Conservation (phyloP, 169 alveolate species). For the Plasmodium gaboni region DNA sequence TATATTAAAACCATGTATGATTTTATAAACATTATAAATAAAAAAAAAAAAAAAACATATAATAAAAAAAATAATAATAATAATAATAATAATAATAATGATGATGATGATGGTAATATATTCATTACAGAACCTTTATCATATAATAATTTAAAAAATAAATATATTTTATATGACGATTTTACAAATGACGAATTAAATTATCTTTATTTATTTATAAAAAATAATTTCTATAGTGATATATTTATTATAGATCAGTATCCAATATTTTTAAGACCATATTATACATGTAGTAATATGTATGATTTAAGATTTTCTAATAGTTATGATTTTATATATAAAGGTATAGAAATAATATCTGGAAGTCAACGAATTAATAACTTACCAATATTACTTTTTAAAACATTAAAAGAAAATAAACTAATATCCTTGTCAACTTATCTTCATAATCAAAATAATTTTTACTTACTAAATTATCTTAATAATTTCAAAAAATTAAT, state of each 20-base stretch:
- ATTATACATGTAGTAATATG: constrained; percentile 34
- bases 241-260: constrained; percentile 46
- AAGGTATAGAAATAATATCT: constrained; percentile 56
- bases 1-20: neutral
- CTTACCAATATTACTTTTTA: constrained; percentile 22
- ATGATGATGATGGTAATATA: neutral
- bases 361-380: constrained; percentile 58
- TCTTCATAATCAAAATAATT: neutral
- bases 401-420: constrained; percentile 17
- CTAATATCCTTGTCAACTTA: neutral
- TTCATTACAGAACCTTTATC: constrained; percentile 5
- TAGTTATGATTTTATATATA: constrained; percentile 56
- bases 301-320: constrained; percentile 52
- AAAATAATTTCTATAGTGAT: constrained; percentile 26
- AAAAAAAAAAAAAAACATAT: neutral
- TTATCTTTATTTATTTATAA: constrained; percentile 17
- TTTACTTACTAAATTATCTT: constrained; percentile 1
- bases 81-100: neutral
- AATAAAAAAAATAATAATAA: neutral
- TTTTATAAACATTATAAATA: neutral
- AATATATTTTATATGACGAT: constrained; percentile 19
- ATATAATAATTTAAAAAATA: constrained; percentile 14
- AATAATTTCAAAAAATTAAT: constrained; percentile 5
- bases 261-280: constrained; percentile 44
- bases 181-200: constrained; percentile 55